A percentile compares a stretch with the other conserved stretches of the same genome.
Conservation (phyloP, 176 grass and related monocot species). For the Guadua angustifolia region DNA sequence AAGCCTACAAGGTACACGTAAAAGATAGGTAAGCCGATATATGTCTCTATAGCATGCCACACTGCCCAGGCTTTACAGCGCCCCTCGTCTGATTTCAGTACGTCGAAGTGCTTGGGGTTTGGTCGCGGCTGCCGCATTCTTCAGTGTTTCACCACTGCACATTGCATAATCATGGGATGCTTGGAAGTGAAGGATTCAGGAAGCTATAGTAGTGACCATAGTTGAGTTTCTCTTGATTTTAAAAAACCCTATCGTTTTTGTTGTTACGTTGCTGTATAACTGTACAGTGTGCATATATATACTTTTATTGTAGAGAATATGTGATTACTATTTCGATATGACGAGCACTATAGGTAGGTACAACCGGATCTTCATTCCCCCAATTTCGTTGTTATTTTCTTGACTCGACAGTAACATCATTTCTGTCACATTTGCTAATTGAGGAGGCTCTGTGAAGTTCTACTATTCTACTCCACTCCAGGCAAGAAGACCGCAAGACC, state of each 20-base stretch:
- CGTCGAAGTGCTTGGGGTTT: neutral
- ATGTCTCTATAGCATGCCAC: neutral
- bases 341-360: neutral
- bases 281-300: neutral
- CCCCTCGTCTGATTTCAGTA: constrained; percentile 1
- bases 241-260: neutral
- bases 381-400: neutral
- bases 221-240: neutral
- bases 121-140: neutral
- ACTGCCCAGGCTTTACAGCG: neutral
- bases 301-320: too few relatives aligned
- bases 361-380: neutral
- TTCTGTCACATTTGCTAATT: too few relatives aligned
- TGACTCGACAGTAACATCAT: too few relatives aligned
- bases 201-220: neutral
- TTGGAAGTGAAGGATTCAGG: neutral
- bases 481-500: too few relatives aligned
- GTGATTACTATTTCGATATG: too few relatives aligned
- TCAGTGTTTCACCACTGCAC: neutral
- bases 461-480: too few relatives aligned
- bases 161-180: neutral
- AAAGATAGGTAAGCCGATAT: neutral
- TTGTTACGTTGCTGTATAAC: neutral
- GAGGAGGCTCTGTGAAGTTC: too few relatives aligned
- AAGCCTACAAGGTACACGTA: neutral